Percentiles rank a stretch among this genome's conserved stretches.
phyloP scores from a whole-genome alignment of 1,284 basidiomycete genomes.

The Sphagnurus paluster region DNA sequence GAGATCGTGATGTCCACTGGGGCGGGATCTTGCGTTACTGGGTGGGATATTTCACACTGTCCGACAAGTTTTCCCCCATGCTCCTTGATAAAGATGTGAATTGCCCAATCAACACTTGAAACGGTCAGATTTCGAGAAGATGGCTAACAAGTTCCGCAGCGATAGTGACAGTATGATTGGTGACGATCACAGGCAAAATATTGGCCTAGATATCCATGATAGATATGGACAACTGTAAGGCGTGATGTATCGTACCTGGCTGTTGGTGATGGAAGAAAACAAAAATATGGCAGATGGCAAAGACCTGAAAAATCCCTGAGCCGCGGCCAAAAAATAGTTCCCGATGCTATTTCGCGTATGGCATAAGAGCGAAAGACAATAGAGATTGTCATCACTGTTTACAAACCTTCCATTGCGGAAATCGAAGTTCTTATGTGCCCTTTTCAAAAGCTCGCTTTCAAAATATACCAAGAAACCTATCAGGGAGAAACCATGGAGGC shows the following conservation, averaged over 20 bases:
- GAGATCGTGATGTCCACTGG: conserved; percentile 30
- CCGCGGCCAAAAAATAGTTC: conserved; percentile 88
- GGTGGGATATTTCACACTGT: conserved; percentile 97
- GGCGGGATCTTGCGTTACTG: conserved; percentile 46
- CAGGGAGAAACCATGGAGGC: conserved; percentile 1
- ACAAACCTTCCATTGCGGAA: conserved; percentile 81
- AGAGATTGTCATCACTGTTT: conserved; percentile 1
- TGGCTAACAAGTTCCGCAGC: conserved; percentile 85
- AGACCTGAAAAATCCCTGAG: conserved; percentile 85
- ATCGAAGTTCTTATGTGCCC: conserved; percentile 91
- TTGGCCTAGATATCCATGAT: conserved; percentile 50
- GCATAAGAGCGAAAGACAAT: conserved; percentile 6
- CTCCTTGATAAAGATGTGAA: conserved; percentile 47
- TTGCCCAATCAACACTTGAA: conserved; percentile 7
- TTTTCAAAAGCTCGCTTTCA: conserved; percentile 81
- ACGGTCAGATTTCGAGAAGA: conserved; percentile 6
- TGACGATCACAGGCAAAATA: conserved; percentile 90
- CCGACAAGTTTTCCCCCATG: conserved; percentile 84
- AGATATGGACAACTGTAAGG: conserved; percentile 4
- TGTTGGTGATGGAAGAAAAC: conserved; percentile 90
- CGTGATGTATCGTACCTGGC: conserved; percentile 42
- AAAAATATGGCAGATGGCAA: conserved; percentile 94
- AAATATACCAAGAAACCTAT: conserved; percentile 89
- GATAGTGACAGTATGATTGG: conserved; percentile 96
- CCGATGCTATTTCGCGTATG: conserved; percentile 59